Percentiles rank a stretch among this genome's conserved stretches.
Evolutionary conservation across 2,329 filamentous ascomycete species (phyloP).

Genomic region (Aureobasidium sp.): DNA sequence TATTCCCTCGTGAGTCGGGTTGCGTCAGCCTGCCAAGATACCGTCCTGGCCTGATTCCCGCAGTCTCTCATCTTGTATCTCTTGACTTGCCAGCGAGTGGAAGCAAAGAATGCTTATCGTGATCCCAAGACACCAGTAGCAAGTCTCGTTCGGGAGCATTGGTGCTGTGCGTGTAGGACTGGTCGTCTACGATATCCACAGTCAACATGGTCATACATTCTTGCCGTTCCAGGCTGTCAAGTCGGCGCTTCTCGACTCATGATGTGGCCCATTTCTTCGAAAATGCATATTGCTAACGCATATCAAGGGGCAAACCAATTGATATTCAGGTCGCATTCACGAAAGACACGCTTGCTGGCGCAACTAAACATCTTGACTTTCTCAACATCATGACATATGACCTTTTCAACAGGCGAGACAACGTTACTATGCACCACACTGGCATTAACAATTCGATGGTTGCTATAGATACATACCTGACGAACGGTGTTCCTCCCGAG

Average conservation of each 20-base stretch:
- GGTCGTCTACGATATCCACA: not conserved
- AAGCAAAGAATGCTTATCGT: not conserved
- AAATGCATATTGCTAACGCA: not conserved
- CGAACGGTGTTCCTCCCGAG: slow-evolving; percentile 46
- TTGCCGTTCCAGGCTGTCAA: not conserved
- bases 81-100: not conserved
- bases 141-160: not conserved
- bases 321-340: slow-evolving; percentile 64
- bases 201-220: not conserved
- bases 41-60: not conserved
- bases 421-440: slow-evolving; percentile 56
- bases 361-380: slow-evolving; percentile 56
- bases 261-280: not conserved
- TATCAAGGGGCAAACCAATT: slow-evolving; percentile 39
- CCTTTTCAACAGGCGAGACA: slow-evolving; percentile 63
- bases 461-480: slow-evolving; percentile 53
- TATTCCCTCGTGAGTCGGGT: not conserved
- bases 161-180: not conserved
- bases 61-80: not conserved
- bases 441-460: slow-evolving; percentile 51
- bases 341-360: slow-evolving; percentile 47
- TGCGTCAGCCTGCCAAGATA: not conserved
- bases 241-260: not conserved
- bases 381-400: slow-evolving; percentile 70
- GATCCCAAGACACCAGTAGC: not conserved